Evolutionary conservation across 257 asterid species (phyloP), one percentile per base, ranked within the genome.

Genomic region (Handroanthus guayacan): DNA sequence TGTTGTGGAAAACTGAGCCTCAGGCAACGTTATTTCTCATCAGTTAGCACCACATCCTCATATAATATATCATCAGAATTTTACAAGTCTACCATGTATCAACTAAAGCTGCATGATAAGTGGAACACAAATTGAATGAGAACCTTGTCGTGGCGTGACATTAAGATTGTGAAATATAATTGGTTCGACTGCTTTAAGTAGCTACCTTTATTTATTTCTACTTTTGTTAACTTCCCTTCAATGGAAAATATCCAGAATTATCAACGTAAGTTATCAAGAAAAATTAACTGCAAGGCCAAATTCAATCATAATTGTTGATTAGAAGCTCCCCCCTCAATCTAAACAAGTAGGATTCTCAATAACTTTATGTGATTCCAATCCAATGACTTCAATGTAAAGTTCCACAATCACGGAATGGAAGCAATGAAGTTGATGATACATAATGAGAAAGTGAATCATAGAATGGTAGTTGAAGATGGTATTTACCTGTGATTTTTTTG

Each of bases 401-500:
- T 65, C 7, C n/a, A 6, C 39, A 18, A 68, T 68, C 43, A 68
- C 45, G 6, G 38, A 31, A 17, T 14, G 13, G 50, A 8, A 48
- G 4, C 0, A 31, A 31, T 20, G 34, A 12, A 48, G 39, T 50
- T 12, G 56, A 14, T 50, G 11, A 50, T 50, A 50, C 14, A 50
- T 14, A 13, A 50, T 50, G 3, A 54, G 36, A 20, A 56, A 56
- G 37, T 56, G 3, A 12, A 17, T 17, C 62, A 56, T 5, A 20
- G n/a, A 67, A 64, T 14, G 7, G 55, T 47, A 65, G 7, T 5
- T 5, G 18, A 36, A 10, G 48, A 54, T 34, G 66, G 9, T 7
- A 57, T 12, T 11, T 75, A 83, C 90, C 81, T 78, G 85, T 45
- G 74, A 48, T 45, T 57, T 79, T 62, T 64, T 78, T 45, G 63